Conservation (phyloP, 805 yeast species). For the Metschnikowia vanudenii region DNA sequence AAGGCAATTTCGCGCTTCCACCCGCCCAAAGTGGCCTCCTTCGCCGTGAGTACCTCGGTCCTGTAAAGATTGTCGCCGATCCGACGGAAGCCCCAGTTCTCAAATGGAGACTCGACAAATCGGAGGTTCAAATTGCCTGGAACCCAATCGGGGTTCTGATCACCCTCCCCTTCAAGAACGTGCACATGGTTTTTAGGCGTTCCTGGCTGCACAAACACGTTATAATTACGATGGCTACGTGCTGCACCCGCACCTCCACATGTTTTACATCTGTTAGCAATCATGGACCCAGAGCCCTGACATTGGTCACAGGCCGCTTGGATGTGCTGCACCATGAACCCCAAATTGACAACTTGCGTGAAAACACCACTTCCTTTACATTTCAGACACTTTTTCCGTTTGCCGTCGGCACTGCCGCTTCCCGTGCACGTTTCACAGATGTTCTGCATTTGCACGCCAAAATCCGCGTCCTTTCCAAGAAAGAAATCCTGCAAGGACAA, state of each 20-base stretch:
- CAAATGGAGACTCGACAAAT: constrained; percentile 52
- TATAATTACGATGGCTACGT: constrained; percentile 54
- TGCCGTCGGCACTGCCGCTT: constrained; percentile 80
- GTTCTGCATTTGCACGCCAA: constrained; percentile 66
- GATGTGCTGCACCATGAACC: constrained; percentile 85
- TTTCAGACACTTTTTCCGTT: constrained; percentile 56
- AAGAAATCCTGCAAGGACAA: constrained; percentile 66
- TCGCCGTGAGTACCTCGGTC: constrained; percentile 69
- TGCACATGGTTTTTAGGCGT: constrained; percentile 57
- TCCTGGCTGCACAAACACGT: constrained; percentile 69
- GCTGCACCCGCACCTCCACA: constrained; percentile 74
- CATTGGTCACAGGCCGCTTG: constrained; percentile 80
- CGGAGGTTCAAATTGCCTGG: constrained; percentile 78
- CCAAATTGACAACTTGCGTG: constrained; percentile 68
- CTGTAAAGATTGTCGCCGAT: constrained; percentile 72
- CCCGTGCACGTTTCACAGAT: constrained; percentile 80
- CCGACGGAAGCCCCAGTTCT: constrained; percentile 83
- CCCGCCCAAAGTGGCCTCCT: constrained; percentile 75
- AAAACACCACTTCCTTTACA: constrained; percentile 79
- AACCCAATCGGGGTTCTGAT: constrained; percentile 75
- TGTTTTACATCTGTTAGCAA: constrained; percentile 58
- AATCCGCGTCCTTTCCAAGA: constrained; percentile 62
- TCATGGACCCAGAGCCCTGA: constrained; percentile 70
- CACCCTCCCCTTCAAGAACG: constrained; percentile 72
- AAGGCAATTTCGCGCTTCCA: constrained; percentile 72